Evolutionary conservation across 176 grass and related monocot genomes (phyloP).

Genomic region (Oryza punctata): DNA sequence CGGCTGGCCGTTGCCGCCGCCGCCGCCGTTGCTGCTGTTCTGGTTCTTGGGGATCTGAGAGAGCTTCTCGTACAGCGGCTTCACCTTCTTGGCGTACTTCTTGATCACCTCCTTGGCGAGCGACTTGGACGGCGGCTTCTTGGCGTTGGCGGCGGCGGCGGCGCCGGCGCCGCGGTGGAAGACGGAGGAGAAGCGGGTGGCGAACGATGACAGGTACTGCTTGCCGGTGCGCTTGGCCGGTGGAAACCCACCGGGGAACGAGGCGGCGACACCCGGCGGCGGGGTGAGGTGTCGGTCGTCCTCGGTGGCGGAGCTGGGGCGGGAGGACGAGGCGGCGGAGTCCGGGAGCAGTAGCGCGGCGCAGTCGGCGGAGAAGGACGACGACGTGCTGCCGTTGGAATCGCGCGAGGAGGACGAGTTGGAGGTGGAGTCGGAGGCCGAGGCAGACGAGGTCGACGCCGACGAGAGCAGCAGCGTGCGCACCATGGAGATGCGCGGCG

Average conservation of each 20-base stretch:
- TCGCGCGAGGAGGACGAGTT: conserved; percentile 62
- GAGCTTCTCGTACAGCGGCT: conserved; percentile 92
- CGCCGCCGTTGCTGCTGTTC: conserved; percentile 15
- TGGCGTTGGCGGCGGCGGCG: neutral
- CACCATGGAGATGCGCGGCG: conserved; percentile 95
- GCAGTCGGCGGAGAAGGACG: conserved; percentile 64
- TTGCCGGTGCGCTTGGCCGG: conserved; percentile 57
- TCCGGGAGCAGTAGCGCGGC: conserved; percentile 56
- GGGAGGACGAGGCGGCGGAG: conserved; percentile 73
- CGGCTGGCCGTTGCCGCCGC: conserved; percentile 21
- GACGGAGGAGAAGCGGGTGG: conserved; percentile 93
- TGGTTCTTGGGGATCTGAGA: conserved; percentile 75
- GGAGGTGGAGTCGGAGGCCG: conserved; percentile 73
- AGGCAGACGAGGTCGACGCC: conserved; percentile 73
- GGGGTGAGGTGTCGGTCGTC: conserved; percentile 57
- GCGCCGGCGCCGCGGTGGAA: conserved; percentile 73
- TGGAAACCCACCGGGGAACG: conserved; percentile 22
- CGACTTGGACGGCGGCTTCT: conserved; percentile 57
- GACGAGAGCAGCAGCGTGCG: conserved; percentile 85
- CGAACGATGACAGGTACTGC: conserved; percentile 84
- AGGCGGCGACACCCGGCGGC: neutral
- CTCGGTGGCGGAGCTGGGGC: conserved; percentile 87
- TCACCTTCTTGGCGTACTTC: conserved; percentile 98
- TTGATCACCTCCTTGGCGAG: conserved; percentile 92
- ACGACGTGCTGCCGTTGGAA: conserved; percentile 80